phyloP scores from a whole-genome alignment of 148 eudicot genomes.

The Nepenthes gracilis region DNA sequence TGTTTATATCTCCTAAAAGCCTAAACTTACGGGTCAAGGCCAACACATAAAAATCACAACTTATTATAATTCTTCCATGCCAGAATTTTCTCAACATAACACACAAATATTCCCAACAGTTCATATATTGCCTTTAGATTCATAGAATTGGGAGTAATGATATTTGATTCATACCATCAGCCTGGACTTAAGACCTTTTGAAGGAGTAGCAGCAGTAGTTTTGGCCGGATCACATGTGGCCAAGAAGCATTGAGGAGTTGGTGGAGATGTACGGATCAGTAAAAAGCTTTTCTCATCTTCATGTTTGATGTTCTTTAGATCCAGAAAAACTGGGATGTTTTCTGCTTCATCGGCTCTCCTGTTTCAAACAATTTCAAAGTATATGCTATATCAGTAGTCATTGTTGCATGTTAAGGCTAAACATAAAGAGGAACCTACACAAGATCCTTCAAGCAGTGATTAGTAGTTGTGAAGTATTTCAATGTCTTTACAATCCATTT shows the following conservation, averaged over 20 bases:
- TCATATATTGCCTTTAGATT: not conserved
- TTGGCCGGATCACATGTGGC: conserved; percentile 30
- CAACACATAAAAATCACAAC: too few relatives aligned
- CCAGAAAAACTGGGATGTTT: conserved; percentile 44
- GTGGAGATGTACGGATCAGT: conserved; percentile 61
- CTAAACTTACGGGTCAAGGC: too few relatives aligned
- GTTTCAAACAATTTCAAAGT: conserved; percentile 9
- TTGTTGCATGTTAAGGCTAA: not conserved
- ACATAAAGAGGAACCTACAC: too few relatives aligned
- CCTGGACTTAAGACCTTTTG: conserved; percentile 40
- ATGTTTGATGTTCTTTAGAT: conserved; percentile 34
- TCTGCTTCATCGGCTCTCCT: conserved; percentile 65
- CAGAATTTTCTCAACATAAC: too few relatives aligned
- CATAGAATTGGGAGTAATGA: not conserved
- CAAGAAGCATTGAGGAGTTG: conserved; percentile 90
- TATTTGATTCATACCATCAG: conserved; percentile 37
- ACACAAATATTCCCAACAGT: too few relatives aligned
- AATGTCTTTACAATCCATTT: too few relatives aligned
- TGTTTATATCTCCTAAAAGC: too few relatives aligned
- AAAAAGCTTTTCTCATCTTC: conserved; percentile 22
- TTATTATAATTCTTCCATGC: too few relatives aligned
- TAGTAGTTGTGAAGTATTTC: too few relatives aligned
- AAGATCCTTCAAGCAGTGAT: too few relatives aligned
- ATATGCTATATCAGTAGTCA: not conserved
- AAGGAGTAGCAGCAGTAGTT: conserved; percentile 19